Percentiles rank a stretch among this genome's conserved stretches.
Conservation (phyloP, 2,329 filamentous ascomycete species). For the Hypocreales sp. region DNA sequence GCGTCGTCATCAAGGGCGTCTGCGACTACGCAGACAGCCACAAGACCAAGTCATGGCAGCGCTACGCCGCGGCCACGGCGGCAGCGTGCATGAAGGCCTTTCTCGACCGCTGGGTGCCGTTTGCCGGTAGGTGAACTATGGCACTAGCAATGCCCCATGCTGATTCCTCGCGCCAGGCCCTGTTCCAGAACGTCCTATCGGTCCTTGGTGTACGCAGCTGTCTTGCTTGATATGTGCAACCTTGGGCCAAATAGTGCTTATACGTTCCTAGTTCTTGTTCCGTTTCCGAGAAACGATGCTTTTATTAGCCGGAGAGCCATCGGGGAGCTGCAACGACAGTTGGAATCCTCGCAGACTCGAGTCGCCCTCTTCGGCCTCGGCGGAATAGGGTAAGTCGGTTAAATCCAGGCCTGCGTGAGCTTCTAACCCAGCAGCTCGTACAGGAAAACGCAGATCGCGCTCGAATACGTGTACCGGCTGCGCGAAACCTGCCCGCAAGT, state of each 20-base stretch:
- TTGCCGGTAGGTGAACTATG: too few relatives aligned
- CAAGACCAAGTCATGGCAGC: neutral
- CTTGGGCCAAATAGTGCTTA: too few relatives aligned
- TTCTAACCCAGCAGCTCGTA: too few relatives aligned
- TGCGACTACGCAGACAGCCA: conserved; percentile 20
- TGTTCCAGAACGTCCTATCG: neutral
- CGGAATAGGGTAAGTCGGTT: neutral
- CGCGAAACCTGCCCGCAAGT: conserved; percentile 5
- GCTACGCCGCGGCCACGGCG: conserved; percentile 14
- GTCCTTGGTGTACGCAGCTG: neutral
- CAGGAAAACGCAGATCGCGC: conserved; percentile 18
- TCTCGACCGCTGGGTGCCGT: neutral
- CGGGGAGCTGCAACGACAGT: neutral
- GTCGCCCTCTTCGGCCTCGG: neutral
- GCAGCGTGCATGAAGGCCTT: conserved; percentile 6
- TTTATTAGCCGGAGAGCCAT: neutral
- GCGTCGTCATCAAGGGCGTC: conserved; percentile 19
- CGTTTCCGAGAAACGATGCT: neutral
- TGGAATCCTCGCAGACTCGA: neutral
- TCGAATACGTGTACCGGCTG: conserved; percentile 12
- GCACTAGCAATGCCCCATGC: too few relatives aligned
- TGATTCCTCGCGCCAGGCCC: too few relatives aligned
- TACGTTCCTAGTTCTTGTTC: neutral
- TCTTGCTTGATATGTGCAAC: too few relatives aligned
- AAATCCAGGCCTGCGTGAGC: too few relatives aligned